Evolutionary conservation across 805 yeast genomes (phyloP).

Genomic region (Kuraishia ogatae): DNA sequence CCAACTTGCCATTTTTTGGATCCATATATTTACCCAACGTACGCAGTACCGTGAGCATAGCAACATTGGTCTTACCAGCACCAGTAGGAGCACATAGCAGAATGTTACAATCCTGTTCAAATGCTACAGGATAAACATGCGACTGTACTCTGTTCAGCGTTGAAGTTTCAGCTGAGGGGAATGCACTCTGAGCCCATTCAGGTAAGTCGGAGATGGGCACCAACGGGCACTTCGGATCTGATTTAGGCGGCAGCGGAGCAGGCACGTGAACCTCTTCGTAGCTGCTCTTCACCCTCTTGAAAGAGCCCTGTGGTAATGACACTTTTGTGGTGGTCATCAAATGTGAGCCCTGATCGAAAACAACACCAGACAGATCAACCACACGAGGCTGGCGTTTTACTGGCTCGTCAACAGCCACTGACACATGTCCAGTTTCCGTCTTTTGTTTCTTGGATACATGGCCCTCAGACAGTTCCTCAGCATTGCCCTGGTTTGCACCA

Average conservation of each 20-base stretch:
- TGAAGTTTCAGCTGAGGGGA: conserved; percentile 56
- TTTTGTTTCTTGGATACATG: conserved; percentile 6
- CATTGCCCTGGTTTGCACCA: conserved; percentile 1
- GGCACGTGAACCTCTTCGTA: conserved; percentile 94
- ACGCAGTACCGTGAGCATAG: conserved; percentile 71
- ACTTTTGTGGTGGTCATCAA: conserved; percentile 60
- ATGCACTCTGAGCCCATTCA: conserved; percentile 72
- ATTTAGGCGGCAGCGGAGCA: conserved; percentile 51
- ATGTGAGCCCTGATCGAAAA: conserved; percentile 67
- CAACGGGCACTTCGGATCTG: conserved; percentile 27
- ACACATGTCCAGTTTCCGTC: conserved; percentile 4
- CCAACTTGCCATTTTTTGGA: conserved; percentile 22
- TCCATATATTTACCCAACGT: conserved; percentile 46
- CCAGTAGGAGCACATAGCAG: conserved; percentile 97
- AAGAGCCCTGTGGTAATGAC: conserved; percentile 76
- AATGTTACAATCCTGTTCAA: conserved; percentile 59
- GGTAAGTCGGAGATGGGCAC: conserved; percentile 62
- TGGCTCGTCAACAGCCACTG: not conserved
- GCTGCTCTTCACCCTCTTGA: conserved; percentile 56
- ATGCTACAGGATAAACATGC: conserved; percentile 71
- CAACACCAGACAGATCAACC: conserved; percentile 55
- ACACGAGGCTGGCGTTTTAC: conserved; percentile 33
- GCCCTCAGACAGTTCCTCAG: not conserved
- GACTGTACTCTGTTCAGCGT: conserved; percentile 83
- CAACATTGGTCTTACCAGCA: conserved; percentile 97